Base-by-base conservation (phyloP, 2,329 filamentous ascomycete genomes). In the Incumbomyces lentus region DNA sequence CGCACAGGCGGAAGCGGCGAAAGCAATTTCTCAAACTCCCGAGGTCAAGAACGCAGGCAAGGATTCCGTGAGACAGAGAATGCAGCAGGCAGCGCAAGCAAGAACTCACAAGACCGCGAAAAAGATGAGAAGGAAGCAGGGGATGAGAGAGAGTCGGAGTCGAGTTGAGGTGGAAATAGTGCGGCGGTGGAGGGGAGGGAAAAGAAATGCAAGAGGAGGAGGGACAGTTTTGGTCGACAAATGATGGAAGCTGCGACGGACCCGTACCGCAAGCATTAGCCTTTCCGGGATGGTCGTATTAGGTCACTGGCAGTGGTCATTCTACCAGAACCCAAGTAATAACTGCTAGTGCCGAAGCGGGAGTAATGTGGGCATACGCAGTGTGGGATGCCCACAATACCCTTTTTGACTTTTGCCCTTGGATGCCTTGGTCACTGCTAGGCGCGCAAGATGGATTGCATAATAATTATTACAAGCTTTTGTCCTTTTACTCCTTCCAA, bases 41-140 rank as follows among this genome's bases (percentile, higher is more conserved):
- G 29, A 29, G 42, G 33, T 16, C 40, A 42, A 42, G 42, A 45
- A 31, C 32, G n/a, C 42, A 45, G 42, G 33, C 42, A 45, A 45
- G 42, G 42, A 34, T 18, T 45, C 16, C 22, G 29, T 22, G 11
- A 26, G 26, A 19, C 26, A 14, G 18, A 37, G 19, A 37, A 35
- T 37, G 42, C 42, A 38, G 18, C n/a, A 38, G 19, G n/a, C 26
- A 45, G 42, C 33, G 40, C 40, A 45, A 35, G 34, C 18, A 37
- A 22, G 16, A 45, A 45, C 29, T 19, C 33, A 45, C 30, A 13
- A 43, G 12, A 38, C 17, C 42, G 33, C 42, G 26, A 18, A 36
- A n/a, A 37, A 45, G 42, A 45, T 22, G 19, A 45, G 33, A 22
- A 45, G 38, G 30, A 33, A 37, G 17, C 33, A 36, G 18, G 26